phyloP scores from a whole-genome alignment of 208 protist species.

The Crithidia expoeki region DNA sequence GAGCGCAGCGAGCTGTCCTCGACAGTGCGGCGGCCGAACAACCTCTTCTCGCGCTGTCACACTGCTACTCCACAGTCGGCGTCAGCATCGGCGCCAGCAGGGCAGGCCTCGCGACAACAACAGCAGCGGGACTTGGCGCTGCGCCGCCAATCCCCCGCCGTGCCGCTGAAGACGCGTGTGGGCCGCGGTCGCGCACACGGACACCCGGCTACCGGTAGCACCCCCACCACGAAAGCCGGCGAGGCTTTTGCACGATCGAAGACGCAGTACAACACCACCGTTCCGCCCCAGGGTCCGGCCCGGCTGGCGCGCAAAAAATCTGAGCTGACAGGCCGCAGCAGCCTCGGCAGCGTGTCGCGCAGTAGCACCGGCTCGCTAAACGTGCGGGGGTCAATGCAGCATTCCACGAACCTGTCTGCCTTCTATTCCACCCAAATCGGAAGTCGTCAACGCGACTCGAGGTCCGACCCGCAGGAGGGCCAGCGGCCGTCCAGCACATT shows the following conservation, averaged over 20 bases:
- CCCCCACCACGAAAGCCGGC: not conserved
- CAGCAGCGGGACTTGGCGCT: not conserved
- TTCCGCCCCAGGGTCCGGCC: not conserved
- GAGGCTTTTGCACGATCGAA: conserved; percentile 30
- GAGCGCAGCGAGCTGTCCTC: conserved; percentile 2
- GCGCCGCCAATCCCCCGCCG: conserved; percentile 16
- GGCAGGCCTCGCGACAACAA: not conserved
- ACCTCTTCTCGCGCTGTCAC: conserved; percentile 41
- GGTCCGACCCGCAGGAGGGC: conserved; percentile 6
- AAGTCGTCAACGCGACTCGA: not conserved
- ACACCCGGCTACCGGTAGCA: not conserved
- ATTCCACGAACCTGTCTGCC: conserved; percentile 13
- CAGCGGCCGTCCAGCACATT: conserved; percentile 7
- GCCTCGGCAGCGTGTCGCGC: conserved; percentile 16
- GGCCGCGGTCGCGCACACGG: not conserved
- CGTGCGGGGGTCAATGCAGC: conserved; percentile 15
- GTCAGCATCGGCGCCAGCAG: not conserved
- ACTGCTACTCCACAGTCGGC: conserved; percentile 21
- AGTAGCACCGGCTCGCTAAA: conserved; percentile 10
- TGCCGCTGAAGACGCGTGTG: conserved; percentile 8
- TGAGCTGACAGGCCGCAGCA: conserved; percentile 9
- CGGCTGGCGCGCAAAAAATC: conserved; percentile 7
- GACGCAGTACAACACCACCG: conserved; percentile 15
- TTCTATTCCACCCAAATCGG: conserved; percentile 1
- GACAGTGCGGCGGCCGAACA: conserved; percentile 7